Evolutionary conservation across 805 yeast species (phyloP).

Genomic region (Kodamaea kaohsiungensis): DNA sequence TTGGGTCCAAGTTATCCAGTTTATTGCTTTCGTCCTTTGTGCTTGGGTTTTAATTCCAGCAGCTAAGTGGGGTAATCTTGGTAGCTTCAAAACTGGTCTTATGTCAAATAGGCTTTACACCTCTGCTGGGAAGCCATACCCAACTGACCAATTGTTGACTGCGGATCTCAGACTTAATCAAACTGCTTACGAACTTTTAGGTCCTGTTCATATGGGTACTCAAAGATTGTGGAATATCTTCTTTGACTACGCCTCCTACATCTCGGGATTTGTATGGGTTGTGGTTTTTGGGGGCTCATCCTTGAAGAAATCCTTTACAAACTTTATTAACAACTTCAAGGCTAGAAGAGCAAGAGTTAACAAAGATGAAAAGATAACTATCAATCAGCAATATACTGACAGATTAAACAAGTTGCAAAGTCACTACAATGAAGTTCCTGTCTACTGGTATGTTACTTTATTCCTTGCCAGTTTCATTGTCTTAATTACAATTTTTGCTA

Average conservation of each 20-base stretch:
- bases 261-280: constrained; percentile 26
- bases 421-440: constrained; percentile 41
- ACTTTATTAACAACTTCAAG: constrained; percentile 8
- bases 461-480: constrained; percentile 36
- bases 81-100: constrained; percentile 21
- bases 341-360: constrained; percentile 11
- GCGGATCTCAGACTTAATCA: constrained; percentile 19
- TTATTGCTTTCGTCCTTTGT: constrained; percentile 21
- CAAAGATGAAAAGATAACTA: constrained; percentile 8
- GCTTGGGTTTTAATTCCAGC: constrained; percentile 27
- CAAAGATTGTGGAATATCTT: constrained; percentile 29
- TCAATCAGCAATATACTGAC: constrained; percentile 33
- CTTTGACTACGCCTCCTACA: constrained; percentile 26
- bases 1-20: constrained; percentile 28
- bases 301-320: constrained; percentile 9
- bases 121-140: constrained; percentile 18
- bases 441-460: constrained; percentile 39
- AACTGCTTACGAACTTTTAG: constrained; percentile 22
- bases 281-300: constrained; percentile 19
- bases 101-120: constrained; percentile 25
- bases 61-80: constrained; percentile 23
- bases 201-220: constrained; percentile 26
- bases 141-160: constrained; percentile 20
- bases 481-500: constrained; percentile 31
- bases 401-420: constrained; percentile 44